Evolutionary conservation across 139 green algal genomes (phyloP).

Genomic region (Picochlorum sp.): DNA sequence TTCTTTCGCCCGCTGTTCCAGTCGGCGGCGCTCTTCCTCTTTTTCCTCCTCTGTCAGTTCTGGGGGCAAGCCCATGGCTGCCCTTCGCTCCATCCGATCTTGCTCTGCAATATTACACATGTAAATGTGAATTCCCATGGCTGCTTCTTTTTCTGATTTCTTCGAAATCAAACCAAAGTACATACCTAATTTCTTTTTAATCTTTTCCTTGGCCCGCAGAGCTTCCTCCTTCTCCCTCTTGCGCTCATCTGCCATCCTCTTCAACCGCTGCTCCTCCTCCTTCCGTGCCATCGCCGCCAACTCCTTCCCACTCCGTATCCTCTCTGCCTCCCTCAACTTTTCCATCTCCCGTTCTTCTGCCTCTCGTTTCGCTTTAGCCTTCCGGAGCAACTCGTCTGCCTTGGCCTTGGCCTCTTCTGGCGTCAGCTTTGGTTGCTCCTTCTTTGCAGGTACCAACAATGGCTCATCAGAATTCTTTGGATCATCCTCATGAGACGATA

Average conservation of each 20-base stretch:
- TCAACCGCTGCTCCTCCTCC: conserved; percentile 68
- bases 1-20: conserved; percentile 36
- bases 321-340: conserved; percentile 56
- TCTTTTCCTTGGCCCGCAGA: conserved; percentile 48
- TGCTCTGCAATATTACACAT: conserved; percentile 36
- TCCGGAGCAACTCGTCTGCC: conserved; percentile 49
- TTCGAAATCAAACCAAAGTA: too few species aligned
- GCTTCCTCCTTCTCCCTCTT: conserved; percentile 59
- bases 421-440: conserved; percentile 54
- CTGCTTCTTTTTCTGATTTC: too few species aligned
- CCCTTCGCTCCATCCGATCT: conserved; percentile 69
- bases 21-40: conserved; percentile 36
- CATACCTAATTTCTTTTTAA: conserved; percentile 59
- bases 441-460: conserved; percentile 58
- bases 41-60: conserved; percentile 84
- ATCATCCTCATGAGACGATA: conserved; percentile 72
- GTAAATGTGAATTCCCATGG: too few species aligned
- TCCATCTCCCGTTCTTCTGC: conserved; percentile 44
- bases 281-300: conserved; percentile 47
- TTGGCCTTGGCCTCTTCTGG: conserved; percentile 64
- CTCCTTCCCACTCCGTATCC: conserved; percentile 52
- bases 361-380: conserved; percentile 40
- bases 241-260: conserved; percentile 58
- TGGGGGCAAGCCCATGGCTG: conserved; percentile 78
- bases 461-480: conserved; percentile 55